Conservation (phyloP, 768 basidiomycete species). For the Termitomyces heimii region DNA sequence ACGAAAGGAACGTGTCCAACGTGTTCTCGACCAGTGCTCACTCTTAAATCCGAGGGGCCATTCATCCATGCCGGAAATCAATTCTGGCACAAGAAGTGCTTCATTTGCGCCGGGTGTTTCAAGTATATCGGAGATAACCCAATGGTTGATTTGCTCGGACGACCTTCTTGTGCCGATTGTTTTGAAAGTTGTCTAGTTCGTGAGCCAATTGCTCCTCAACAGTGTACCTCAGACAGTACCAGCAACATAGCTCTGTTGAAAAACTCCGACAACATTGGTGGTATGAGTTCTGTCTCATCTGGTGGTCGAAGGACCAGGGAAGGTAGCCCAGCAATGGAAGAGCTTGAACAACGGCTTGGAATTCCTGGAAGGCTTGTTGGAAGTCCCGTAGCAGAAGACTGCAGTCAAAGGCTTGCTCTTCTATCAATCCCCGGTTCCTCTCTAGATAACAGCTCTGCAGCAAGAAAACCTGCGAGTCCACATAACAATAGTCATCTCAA, state of each 20-base stretch:
- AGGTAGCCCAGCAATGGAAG: conserved; percentile 56
- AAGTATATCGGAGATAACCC: conserved; percentile 70
- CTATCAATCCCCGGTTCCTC: conserved; percentile 26
- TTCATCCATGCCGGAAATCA: conserved; percentile 66
- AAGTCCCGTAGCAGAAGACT: conserved; percentile 49
- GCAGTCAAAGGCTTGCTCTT: conserved; percentile 37
- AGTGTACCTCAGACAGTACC: conserved; percentile 20
- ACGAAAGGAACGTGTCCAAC: conserved; percentile 68
- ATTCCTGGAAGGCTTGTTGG: conserved; percentile 47
- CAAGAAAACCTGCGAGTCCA: conserved; percentile 11
- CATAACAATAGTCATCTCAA: conserved; percentile 21
- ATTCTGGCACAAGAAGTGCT: conserved; percentile 82
- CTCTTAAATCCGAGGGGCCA: conserved; percentile 70
- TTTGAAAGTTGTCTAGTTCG: conserved; percentile 72
- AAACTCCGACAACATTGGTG: conserved; percentile 37
- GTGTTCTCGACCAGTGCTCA: conserved; percentile 67
- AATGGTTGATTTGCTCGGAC: conserved; percentile 79
- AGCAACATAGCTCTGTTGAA: conserved; percentile 24
- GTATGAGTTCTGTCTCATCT: conserved; percentile 30
- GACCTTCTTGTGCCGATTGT: conserved; percentile 74
- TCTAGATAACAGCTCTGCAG: conserved; percentile 8
- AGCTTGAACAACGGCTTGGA: conserved; percentile 56
- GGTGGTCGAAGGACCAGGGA: conserved; percentile 34
- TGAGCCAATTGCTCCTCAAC: conserved; percentile 41
- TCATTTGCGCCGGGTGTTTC: conserved; percentile 66